Percentiles rank a stretch among this genome's conserved stretches.
These are phyloP conservation scores for Flaveria bidentis DNA, from an alignment of 129 eudicot species.

Conservation along the genomic window DNA sequence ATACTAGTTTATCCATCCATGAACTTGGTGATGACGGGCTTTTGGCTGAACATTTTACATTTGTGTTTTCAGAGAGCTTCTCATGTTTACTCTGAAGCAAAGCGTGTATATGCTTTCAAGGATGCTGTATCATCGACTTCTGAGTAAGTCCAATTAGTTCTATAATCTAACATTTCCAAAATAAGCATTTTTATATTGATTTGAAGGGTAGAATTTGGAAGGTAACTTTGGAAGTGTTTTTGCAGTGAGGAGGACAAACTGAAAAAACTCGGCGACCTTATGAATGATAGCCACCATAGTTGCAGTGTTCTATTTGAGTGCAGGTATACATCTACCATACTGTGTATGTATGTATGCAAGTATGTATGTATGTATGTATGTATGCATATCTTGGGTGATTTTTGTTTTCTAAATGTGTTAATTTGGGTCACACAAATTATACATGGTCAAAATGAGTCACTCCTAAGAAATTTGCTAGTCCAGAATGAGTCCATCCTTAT, in stretches of 20 bases:
- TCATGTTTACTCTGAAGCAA: constrained; percentile 92
- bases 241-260: constrained; percentile 83
- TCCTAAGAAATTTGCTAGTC: too few relatives aligned
- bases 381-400: too few relatives aligned
- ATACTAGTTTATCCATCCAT: too few relatives aligned
- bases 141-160: constrained; percentile 41
- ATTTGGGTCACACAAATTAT: too few relatives aligned
- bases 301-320: constrained; percentile 92
- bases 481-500: too few relatives aligned
- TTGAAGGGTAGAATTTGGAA: not conserved
- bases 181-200: not conserved
- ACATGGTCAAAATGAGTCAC: too few relatives aligned
- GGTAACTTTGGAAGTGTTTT: constrained; percentile 9
- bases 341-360: too few relatives aligned
- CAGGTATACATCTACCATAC: constrained; percentile 55
- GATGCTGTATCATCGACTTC: constrained; percentile 67
- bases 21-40: too few relatives aligned
- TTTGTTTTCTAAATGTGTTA: too few relatives aligned
- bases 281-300: constrained; percentile 93
- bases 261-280: constrained; percentile 88
- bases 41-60: constrained; percentile 1
- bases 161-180: too few relatives aligned
- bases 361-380: too few relatives aligned
- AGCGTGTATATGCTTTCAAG: constrained; percentile 80
- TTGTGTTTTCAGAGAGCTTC: constrained; percentile 61